Base-by-base conservation (phyloP, 768 basidiomycete genomes). In the Neoboletus subvelutipes region DNA sequence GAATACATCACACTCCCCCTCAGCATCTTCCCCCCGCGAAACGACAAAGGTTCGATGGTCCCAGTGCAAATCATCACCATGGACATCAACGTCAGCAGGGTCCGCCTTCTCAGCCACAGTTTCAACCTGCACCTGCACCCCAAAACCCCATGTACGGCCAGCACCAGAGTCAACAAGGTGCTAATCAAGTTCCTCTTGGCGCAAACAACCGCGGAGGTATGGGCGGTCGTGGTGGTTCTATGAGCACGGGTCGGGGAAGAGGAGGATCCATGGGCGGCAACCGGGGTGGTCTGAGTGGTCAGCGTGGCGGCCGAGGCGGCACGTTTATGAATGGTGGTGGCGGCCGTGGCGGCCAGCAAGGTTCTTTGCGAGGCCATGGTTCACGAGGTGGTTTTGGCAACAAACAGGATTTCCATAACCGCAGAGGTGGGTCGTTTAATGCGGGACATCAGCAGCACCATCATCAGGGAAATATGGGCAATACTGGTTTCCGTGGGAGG, bases 1-100 rank as follows among this genome's bases (percentile, higher is more conserved):
- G 70, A 53, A 52, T 77, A 24, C 80, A 86, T 61, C 88, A 91
- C 60, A 75, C 83, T 0, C 83, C 87, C 11, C 86, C 87, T 36
- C 89, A 90, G 64, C 88, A 92, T 66, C 77, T 87, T n/a, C 94
- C 94, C 10, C 94, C 94, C 3, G 93, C 93, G 2, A 97, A 97
- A 71, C 79, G 94, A 52, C 92, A 87, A 63, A 83, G 93, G 42
- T 94, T 94, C 67, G 94, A 96, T 68, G 87, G 86, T 5, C 89
- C 90, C 2, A 82, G 75, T 59, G 80, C 80, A 54, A 77, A 75
- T 62, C 72, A 72, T 37, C 64, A 71, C 22, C 72, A 73, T 22
- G 66, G 60, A 26, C 82, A 79, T 58, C 71, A 72, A 48, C 65
- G 66, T 42, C 82, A 80, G 29, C 81, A 77, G 15, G 79, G 78